Conservation (phyloP, 225 moss, liverwort and hornwort species). For the Neckera pumila region DNA sequence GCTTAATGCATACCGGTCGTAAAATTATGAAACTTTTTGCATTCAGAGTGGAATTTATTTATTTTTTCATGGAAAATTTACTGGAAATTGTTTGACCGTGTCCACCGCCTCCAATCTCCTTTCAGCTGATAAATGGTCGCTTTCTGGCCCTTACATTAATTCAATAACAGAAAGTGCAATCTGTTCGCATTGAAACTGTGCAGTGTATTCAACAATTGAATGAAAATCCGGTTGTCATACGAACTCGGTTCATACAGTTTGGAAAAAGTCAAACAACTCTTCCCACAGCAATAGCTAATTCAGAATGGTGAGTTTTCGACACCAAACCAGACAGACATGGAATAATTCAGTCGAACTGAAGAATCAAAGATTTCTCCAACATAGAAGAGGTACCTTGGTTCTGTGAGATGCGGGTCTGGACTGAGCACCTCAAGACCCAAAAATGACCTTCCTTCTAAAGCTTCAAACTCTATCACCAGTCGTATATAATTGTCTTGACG, state of each 20-base stretch:
- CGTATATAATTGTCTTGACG: neutral
- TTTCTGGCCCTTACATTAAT: neutral
- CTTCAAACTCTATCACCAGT: neutral
- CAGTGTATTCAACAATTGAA: neutral
- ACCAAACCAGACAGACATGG: neutral
- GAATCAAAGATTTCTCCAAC: neutral
- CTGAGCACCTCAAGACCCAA: neutral
- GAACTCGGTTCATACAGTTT: neutral
- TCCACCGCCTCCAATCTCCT: neutral
- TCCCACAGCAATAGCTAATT: neutral
- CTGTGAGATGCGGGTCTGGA: neutral
- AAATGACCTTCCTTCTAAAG: neutral
- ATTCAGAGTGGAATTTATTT: neutral
- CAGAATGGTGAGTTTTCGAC: neutral
- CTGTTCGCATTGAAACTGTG: neutral
- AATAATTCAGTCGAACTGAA: neutral
- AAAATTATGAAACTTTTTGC: neutral
- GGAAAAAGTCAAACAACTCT: neutral
- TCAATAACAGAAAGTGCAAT: neutral
- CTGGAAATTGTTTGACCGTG: no score
- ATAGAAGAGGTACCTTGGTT: neutral
- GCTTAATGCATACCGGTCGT: neutral
- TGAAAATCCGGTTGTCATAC: neutral
- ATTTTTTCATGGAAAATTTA: neutral
- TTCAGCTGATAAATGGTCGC: neutral